Evolutionary conservation across 768 basidiomycete species (phyloP).

Genomic region (Pilatotrama ljubarskyi): DNA sequence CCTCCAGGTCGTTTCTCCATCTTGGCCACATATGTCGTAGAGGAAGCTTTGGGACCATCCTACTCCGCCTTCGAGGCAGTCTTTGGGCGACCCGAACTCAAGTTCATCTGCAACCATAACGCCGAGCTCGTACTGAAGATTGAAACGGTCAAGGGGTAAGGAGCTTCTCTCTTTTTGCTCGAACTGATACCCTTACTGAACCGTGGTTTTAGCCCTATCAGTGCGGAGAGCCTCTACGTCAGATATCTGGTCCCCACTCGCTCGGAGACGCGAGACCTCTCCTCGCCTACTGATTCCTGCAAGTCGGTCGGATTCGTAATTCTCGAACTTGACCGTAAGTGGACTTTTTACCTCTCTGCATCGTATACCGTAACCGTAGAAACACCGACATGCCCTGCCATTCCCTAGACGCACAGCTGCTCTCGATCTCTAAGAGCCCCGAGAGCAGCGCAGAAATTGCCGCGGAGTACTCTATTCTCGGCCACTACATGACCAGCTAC

Average conservation of each 20-base stretch:
- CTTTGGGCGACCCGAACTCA: slow-evolving; percentile 25
- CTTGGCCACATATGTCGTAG: not conserved
- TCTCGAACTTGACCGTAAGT: slow-evolving; percentile 21
- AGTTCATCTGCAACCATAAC: slow-evolving; percentile 36
- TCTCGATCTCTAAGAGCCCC: not conserved
- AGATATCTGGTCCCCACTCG: slow-evolving; percentile 22
- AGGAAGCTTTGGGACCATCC: slow-evolving; percentile 2
- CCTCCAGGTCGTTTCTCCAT: not conserved
- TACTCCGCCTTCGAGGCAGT: slow-evolving; percentile 21
- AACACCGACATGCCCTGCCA: too few relatives aligned
- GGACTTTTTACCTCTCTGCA: not conserved
- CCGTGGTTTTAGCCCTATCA: not conserved
- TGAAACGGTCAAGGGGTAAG: slow-evolving; percentile 20
- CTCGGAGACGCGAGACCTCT: slow-evolving; percentile 20
- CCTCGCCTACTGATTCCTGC: slow-evolving; percentile 3
- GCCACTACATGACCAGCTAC: slow-evolving; percentile 22
- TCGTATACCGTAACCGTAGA: not conserved
- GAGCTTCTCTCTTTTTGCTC: too few relatives aligned
- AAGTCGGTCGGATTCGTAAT: slow-evolving; percentile 18
- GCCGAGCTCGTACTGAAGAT: slow-evolving; percentile 27
- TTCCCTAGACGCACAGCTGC: not conserved
- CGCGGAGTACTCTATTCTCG: slow-evolving; percentile 1
- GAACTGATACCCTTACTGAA: not conserved
- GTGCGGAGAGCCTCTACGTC: not conserved
- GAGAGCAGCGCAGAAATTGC: not conserved